These are phyloP conservation scores for Hypoxylon sp. DNA, from an alignment of 2,329 filamentous ascomycete species.

Conservation along the genomic window DNA sequence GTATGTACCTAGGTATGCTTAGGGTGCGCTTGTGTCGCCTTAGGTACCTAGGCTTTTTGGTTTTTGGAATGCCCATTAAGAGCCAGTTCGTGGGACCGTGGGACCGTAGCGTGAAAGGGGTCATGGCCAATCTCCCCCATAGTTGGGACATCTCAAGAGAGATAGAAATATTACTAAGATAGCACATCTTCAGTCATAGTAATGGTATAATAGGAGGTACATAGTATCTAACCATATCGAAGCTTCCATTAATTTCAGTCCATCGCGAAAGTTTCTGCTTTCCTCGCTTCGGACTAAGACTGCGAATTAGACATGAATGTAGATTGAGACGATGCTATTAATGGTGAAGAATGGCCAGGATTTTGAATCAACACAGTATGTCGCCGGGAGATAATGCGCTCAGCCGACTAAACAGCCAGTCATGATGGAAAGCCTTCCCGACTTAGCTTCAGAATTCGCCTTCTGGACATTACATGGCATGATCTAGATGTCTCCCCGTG, in stretches of 20 bases:
- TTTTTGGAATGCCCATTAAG: conserved; percentile 15
- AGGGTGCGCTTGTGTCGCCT: conserved; percentile 29
- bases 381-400: conserved; percentile 42
- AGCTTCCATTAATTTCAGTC: background rate
- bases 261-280: background rate
- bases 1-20: too few relatives aligned
- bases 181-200: background rate
- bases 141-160: background rate
- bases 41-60: conserved; percentile 4
- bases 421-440: conserved; percentile 37
- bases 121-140: background rate
- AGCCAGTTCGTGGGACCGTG: conserved; percentile 26
- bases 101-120: conserved; percentile 8
- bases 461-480: conserved; percentile 25
- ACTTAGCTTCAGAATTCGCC: conserved; percentile 29
- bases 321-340: conserved; percentile 15
- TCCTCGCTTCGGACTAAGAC: conserved; percentile 13
- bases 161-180: background rate
- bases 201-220: background rate
- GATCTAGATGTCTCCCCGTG: conserved; percentile 25
- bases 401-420: conserved; percentile 38
- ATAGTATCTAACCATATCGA: background rate
- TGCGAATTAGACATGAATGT: conserved; percentile 11
- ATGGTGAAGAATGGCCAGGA: conserved; percentile 5
- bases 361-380: conserved; percentile 39